These are phyloP conservation scores for Acacia crassicarpa DNA, from an alignment of 306 rosid species.

Conservation along the genomic window DNA sequence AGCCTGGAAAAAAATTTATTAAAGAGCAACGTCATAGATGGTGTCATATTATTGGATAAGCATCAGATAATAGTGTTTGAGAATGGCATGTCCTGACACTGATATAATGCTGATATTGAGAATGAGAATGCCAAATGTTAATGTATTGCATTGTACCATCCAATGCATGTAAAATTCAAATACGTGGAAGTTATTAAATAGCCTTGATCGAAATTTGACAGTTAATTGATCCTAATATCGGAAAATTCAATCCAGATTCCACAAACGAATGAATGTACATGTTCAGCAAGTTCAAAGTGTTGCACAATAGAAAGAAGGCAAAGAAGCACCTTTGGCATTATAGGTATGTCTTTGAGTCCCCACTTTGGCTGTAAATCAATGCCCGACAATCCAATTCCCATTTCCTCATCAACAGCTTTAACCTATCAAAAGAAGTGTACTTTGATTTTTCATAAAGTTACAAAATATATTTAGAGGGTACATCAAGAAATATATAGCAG, in stretches of 20 bases:
- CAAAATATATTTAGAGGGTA: too few relatives aligned
- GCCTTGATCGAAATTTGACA: constrained; percentile 11
- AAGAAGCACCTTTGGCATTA: constrained; percentile 91
- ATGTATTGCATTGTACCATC: constrained; percentile 11
- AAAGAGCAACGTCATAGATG: constrained; percentile 22
- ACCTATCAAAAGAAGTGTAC: too few relatives aligned
- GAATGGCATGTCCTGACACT: background rate
- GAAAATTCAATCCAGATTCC: constrained; percentile 5
- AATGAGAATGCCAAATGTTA: background rate
- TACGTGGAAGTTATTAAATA: constrained; percentile 16
- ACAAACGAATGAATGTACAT: background rate
- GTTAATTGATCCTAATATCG: constrained; percentile 12
- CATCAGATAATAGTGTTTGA: constrained; percentile 1
- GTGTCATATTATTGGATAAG: constrained; percentile 25
- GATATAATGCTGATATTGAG: background rate
- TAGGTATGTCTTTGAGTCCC: constrained; percentile 79
- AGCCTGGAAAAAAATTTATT: constrained; percentile 53
- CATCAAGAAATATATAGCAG: background rate
- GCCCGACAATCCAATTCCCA: constrained; percentile 97
- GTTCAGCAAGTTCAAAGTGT: constrained; percentile 25
- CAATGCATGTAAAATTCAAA: constrained; percentile 10
- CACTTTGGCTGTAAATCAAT: constrained; percentile 99
- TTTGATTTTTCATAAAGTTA: too few relatives aligned
- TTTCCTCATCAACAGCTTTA: too few relatives aligned
- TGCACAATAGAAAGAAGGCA: constrained; percentile 11